Evolutionary conservation across 371 early-diverging fungal genomes (phyloP).

Genomic region (Nematocida minor): DNA sequence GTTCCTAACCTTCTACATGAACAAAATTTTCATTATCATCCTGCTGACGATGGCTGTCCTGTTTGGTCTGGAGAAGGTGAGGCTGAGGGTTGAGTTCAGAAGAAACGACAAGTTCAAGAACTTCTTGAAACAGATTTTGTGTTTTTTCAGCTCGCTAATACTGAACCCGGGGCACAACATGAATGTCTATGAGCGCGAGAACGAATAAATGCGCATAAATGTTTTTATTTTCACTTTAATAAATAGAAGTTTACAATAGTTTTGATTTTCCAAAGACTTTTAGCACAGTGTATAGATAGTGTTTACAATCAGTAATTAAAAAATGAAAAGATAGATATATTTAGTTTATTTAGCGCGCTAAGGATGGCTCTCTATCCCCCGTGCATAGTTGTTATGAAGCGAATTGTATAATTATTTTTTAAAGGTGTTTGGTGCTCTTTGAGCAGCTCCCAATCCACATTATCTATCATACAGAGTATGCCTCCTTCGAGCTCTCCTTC

Average conservation of each 20-base stretch:
- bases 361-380: slow-evolving; percentile 21
- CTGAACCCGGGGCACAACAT: slow-evolving; percentile 40
- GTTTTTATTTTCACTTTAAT: no score
- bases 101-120: slow-evolving; percentile 27
- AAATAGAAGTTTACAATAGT: no score
- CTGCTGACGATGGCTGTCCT: background rate
- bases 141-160: slow-evolving; percentile 5
- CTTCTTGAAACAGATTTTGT: slow-evolving; percentile 11
- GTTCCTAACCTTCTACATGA: slow-evolving; percentile 30
- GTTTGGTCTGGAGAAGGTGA: slow-evolving; percentile 3
- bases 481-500: slow-evolving; percentile 45
- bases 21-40: slow-evolving; percentile 14
- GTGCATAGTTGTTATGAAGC: slow-evolving; percentile 47
- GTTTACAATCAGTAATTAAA: no score
- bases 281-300: no score
- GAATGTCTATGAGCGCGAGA: background rate
- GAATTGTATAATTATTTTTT: slow-evolving; percentile 28
- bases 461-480: slow-evolving; percentile 40
- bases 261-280: no score
- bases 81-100: background rate
- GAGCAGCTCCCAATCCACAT: slow-evolving; percentile 29
- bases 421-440: background rate
- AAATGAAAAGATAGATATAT: no score
- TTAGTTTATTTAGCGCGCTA: no score
- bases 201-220: slow-evolving; percentile 1